Evolutionary conservation across 2,329 filamentous ascomycete genomes (phyloP).

Genomic region (Botrytis byssoidea): DNA sequence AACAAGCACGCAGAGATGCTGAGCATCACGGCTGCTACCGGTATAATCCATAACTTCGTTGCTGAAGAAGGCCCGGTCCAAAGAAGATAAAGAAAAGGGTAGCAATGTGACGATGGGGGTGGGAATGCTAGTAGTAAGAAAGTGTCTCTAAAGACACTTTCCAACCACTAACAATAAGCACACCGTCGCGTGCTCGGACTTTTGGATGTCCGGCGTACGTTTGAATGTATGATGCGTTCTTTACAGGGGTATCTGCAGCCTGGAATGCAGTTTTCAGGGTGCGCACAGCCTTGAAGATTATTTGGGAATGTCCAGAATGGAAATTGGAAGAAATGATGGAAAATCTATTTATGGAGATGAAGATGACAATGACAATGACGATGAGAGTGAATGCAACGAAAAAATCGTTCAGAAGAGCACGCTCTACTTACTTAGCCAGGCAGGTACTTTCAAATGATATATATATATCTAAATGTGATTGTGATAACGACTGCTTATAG

Average conservation of each 20-base stretch:
- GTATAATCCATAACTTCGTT: conserved; percentile 47
- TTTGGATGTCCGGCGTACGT: neutral
- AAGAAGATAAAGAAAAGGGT: conserved; percentile 39
- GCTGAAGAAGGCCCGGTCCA: conserved; percentile 41
- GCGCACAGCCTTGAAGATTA: neutral
- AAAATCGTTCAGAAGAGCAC: neutral
- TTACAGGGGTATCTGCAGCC: conserved; percentile 19
- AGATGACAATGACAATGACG: neutral
- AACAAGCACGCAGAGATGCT: conserved; percentile 75
- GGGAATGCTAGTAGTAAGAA: conserved; percentile 38
- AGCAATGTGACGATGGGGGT: conserved; percentile 35
- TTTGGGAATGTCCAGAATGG: neutral
- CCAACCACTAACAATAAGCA: conserved; percentile 32
- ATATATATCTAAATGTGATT: neutral
- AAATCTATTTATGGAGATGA: neutral
- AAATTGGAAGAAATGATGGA: neutral
- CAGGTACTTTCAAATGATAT: neutral
- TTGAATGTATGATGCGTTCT: conserved; percentile 17
- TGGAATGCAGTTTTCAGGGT: conserved; percentile 12
- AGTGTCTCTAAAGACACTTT: conserved; percentile 43
- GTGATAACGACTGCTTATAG: neutral
- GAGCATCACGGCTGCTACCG: conserved; percentile 54
- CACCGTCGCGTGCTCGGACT: conserved; percentile 14
- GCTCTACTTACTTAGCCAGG: neutral
- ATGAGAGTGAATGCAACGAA: neutral